Conservation (phyloP, 768 basidiomycete species). For the Clathrus columnatus region DNA sequence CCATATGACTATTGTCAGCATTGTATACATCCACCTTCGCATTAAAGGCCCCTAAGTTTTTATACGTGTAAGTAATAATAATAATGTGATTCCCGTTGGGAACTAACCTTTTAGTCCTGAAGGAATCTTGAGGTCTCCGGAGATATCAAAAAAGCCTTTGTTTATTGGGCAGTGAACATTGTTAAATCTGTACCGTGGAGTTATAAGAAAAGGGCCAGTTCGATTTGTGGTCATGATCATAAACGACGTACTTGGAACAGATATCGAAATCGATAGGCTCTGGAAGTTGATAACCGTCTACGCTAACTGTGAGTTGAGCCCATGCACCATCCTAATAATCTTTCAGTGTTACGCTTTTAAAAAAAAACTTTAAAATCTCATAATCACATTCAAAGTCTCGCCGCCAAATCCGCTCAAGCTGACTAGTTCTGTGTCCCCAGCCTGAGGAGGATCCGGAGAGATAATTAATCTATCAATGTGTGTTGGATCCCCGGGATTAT, state of each 20-base stretch:
- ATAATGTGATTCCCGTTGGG: not conserved
- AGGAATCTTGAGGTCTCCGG: not conserved
- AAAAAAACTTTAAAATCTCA: not conserved
- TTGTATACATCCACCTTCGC: conserved; percentile 2
- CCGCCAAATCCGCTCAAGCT: conserved; percentile 49
- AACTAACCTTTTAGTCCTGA: not conserved
- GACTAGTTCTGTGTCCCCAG: conserved; percentile 80
- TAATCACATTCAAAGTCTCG: not conserved
- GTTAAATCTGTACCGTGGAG: not conserved
- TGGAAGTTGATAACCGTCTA: not conserved
- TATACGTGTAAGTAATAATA: not conserved
- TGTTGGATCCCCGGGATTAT: conserved; percentile 31
- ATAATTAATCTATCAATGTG: conserved; percentile 65
- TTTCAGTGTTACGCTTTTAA: not conserved
- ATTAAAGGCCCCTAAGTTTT: not conserved
- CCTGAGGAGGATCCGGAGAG: conserved; percentile 79
- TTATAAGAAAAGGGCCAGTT: not conserved
- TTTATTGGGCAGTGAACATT: not conserved
- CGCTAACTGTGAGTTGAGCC: not conserved
- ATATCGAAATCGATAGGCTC: no score
- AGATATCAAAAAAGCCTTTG: not conserved
- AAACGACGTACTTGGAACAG: no score
- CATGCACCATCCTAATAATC: not conserved
- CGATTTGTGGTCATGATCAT: no score
- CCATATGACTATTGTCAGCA: not conserved